phyloP scores from a whole-genome alignment of 1,284 basidiomycete genomes.

The Cutaneotrichosporon cutaneum region DNA sequence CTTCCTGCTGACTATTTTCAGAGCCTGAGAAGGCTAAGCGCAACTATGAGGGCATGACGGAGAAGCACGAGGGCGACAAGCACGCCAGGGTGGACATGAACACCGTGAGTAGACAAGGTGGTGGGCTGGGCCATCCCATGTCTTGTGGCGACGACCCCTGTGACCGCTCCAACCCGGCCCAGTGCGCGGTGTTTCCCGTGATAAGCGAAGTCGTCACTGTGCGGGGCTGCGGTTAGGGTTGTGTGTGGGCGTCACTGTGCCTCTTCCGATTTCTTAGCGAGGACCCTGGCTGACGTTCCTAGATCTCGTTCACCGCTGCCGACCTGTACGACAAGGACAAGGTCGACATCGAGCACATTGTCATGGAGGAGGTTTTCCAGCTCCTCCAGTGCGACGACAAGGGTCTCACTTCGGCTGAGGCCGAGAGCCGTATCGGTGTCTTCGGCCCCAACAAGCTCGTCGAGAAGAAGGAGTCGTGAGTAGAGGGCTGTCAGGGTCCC shows the following conservation, averaged over 20 bases:
- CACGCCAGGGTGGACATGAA: slow-evolving; percentile 84
- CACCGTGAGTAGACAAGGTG: slow-evolving; percentile 56
- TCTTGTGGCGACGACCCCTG: too few relatives aligned
- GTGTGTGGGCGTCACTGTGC: too few relatives aligned
- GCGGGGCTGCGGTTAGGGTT: too few relatives aligned
- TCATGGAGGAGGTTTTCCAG: slow-evolving; percentile 94
- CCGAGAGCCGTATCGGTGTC: slow-evolving; percentile 78
- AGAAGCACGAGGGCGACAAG: slow-evolving; percentile 58
- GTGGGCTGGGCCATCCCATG: too few relatives aligned
- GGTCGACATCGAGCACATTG: slow-evolving; percentile 95
- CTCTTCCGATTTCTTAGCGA: neutral
- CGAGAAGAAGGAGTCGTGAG: slow-evolving; percentile 74
- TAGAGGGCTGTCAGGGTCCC: slow-evolving; percentile 1
- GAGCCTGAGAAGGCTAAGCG: slow-evolving; percentile 68
- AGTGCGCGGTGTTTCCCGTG: neutral
- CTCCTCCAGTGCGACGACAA: slow-evolving; percentile 80
- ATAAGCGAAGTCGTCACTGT: too few relatives aligned
- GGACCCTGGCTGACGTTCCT: slow-evolving; percentile 9
- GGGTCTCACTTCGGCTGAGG: slow-evolving; percentile 76
- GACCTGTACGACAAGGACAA: slow-evolving; percentile 97
- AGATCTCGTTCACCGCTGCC: slow-evolving; percentile 51
- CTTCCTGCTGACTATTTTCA: neutral
- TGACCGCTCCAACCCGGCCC: too few relatives aligned
- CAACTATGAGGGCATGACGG: slow-evolving; percentile 88
- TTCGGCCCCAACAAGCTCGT: slow-evolving; percentile 97